Base-by-base conservation (phyloP, 2,329 filamentous ascomycete species). In the Tothia fuscella region DNA sequence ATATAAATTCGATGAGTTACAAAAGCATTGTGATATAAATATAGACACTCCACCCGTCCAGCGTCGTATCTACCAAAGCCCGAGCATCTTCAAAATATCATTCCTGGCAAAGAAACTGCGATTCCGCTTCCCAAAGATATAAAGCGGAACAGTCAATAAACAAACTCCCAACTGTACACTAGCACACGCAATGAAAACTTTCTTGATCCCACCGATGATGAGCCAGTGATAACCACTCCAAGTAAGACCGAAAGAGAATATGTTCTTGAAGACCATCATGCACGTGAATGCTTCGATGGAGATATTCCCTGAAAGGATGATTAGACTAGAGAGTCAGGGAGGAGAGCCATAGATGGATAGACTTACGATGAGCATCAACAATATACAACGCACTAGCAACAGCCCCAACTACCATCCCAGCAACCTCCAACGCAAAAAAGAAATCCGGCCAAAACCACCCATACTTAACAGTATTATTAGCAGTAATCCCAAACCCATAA, bases 241-340 rank as follows among this genome's bases (percentile, higher is more conserved):
- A 0, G 88, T 93, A 43, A 95, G 66, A 5, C 78, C 76, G 53
- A 93, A 95, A 48, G 80, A 83, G 64, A 95, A 93, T 47, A 95
- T 73, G 61, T 95, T 94, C 63, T 95, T 95, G 70, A 95, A 94
- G 41, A 94, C 79, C 49, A 94, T 73, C 57, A 91, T 74, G 61
- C 85, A 84, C 0, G 87, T 94, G 58, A 94, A 93, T 5, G 79
- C 83, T 61, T 95, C 88, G 36, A 94, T 76, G 1, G 84, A 77
- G 43, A 93, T 76, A 47, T 89, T 80, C 6, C 79, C 80, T 83
- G 41, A 16, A 9, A 22, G n/a, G 5, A 12, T 9, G n/a, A n/a
- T n/a, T n/a, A n/a, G n/a, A 29, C 26, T 19, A 38, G 16, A 22
- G 13, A 42, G 6, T 20, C 29, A 24, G 13, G 7, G 6, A 12